These are phyloP conservation scores for Pichia sp. DNA, from an alignment of 1,139 yeast species.

Conservation along the genomic window DNA sequence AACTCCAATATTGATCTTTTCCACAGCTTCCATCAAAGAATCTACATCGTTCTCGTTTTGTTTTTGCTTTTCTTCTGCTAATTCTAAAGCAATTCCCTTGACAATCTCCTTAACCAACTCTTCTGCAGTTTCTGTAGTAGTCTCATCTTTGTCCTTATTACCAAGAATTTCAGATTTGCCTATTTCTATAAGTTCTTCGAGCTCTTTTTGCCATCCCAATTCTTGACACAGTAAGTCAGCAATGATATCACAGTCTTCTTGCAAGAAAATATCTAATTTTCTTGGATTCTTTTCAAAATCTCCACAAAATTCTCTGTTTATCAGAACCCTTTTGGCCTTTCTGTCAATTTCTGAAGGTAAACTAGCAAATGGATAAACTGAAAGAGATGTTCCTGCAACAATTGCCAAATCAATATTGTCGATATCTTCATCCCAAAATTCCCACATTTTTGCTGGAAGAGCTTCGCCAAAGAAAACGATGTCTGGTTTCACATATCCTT, in stretches of 20 bases:
- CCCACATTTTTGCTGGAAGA: slow-evolving; percentile 64
- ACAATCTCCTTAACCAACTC: slow-evolving; percentile 7
- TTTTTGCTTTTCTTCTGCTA: neutral
- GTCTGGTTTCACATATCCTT: slow-evolving; percentile 82
- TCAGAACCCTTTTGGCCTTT: slow-evolving; percentile 51
- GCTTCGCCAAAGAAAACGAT: slow-evolving; percentile 91
- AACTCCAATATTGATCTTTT: slow-evolving; percentile 5
- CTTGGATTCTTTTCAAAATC: slow-evolving; percentile 50
- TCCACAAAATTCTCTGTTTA: slow-evolving; percentile 76
- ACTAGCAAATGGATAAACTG: slow-evolving; percentile 85
- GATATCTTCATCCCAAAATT: slow-evolving; percentile 59
- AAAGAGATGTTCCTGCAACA: slow-evolving; percentile 87
- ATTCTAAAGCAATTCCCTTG: slow-evolving; percentile 17
- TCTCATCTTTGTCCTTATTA: neutral
- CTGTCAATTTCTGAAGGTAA: slow-evolving; percentile 60
- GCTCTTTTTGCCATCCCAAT: slow-evolving; percentile 58
- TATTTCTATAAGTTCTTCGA: slow-evolving; percentile 19
- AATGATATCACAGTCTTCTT: slow-evolving; percentile 60
- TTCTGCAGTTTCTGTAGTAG: slow-evolving; percentile 7
- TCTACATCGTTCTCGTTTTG: slow-evolving; percentile 13
- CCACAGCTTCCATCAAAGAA: slow-evolving; percentile 23
- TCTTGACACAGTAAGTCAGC: slow-evolving; percentile 46
- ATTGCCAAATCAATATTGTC: slow-evolving; percentile 62
- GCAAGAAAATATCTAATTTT: slow-evolving; percentile 49
- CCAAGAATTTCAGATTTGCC: slow-evolving; percentile 16